Conservation (phyloP, 2,329 filamentous ascomycete species). For the Neodidymelliopsis sp. region DNA sequence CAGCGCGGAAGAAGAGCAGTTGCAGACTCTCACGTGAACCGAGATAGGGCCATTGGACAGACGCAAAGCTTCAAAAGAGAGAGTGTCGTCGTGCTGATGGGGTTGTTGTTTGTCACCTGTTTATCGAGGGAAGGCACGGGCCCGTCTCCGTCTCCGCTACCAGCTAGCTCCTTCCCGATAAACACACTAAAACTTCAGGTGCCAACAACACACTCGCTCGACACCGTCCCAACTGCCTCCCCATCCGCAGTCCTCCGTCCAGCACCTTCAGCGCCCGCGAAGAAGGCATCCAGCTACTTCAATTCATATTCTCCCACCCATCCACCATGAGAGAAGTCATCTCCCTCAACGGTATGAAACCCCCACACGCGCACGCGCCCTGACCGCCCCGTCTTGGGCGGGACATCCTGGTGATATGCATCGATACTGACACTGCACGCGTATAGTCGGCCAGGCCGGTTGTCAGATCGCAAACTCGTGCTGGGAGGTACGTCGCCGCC, state of each 20-base stretch:
- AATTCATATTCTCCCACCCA: conserved; percentile 34
- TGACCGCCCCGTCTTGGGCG: conserved; percentile 49
- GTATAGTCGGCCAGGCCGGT: conserved; percentile 97
- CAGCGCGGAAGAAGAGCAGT: not conserved
- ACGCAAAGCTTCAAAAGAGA: conserved; percentile 8
- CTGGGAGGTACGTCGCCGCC: conserved; percentile 89
- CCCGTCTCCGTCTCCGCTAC: conserved; percentile 18
- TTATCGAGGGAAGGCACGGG: conserved; percentile 5
- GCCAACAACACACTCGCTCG: conserved; percentile 32
- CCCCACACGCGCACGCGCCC: conserved; percentile 40
- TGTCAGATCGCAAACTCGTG: conserved; percentile 99
- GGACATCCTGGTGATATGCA: conserved; percentile 30
- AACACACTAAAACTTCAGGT: conserved; percentile 21
- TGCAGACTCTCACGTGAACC: conserved; percentile 25
- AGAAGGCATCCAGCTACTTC: conserved; percentile 26
- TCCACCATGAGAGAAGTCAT: conserved; percentile 98
- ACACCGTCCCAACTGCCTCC: conserved; percentile 30
- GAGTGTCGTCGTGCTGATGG: conserved; percentile 10
- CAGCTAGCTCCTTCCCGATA: conserved; percentile 19
- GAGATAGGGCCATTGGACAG: conserved; percentile 21
- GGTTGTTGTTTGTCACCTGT: conserved; percentile 12
- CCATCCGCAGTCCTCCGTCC: conserved; percentile 27
- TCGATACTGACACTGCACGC: conserved; percentile 61
- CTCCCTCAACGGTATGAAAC: conserved; percentile 89
- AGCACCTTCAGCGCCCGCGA: conserved; percentile 17